Conservation (phyloP, 805 yeast genomes). For the Clavispora asparagi region DNA sequence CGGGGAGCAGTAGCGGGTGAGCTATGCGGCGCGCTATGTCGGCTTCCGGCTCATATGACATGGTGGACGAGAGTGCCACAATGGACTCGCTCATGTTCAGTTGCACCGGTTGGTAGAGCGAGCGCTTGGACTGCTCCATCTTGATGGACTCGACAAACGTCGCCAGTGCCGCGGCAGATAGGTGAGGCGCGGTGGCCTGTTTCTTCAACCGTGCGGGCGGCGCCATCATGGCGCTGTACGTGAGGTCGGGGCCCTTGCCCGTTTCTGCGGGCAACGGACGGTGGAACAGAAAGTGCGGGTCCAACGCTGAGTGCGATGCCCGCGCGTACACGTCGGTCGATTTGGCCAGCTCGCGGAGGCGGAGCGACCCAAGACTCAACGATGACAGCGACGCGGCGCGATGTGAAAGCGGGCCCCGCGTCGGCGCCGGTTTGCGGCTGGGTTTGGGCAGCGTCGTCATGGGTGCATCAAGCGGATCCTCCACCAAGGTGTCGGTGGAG, state of each 20-base stretch:
- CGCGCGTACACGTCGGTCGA: conserved; percentile 4
- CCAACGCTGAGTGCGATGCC: conserved; percentile 11
- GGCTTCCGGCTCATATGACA: conserved; percentile 13
- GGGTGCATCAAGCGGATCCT: conserved; percentile 9
- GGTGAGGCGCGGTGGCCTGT: conserved; percentile 9
- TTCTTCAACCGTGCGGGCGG: conserved; percentile 1
- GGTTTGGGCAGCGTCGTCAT: conserved; percentile 3
- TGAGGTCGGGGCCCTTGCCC: neutral
- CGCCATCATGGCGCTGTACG: conserved; percentile 2
- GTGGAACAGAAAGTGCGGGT: conserved; percentile 14
- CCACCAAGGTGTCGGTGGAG: conserved; percentile 31
- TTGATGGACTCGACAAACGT: conserved; percentile 15
- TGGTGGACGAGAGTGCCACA: conserved; percentile 16
- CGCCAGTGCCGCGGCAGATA: conserved; percentile 9
- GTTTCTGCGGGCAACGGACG: neutral
- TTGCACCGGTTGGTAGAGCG: conserved; percentile 16
- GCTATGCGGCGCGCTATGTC: conserved; percentile 10
- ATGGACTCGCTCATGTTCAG: conserved; percentile 19
- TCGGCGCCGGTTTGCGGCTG: conserved; percentile 12
- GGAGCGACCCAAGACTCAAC: neutral
- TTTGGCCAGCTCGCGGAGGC: conserved; percentile 4
- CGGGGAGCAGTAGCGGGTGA: neutral
- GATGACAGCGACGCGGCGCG: conserved; percentile 6
- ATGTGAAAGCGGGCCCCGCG: neutral
- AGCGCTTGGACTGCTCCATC: conserved; percentile 20